Evolutionary conservation across 495 filamentous ascomycete genomes (phyloP), one percentile per base, ranked within the genome.

Genomic region (Aspergillus sclerotiicarbonarius): DNA sequence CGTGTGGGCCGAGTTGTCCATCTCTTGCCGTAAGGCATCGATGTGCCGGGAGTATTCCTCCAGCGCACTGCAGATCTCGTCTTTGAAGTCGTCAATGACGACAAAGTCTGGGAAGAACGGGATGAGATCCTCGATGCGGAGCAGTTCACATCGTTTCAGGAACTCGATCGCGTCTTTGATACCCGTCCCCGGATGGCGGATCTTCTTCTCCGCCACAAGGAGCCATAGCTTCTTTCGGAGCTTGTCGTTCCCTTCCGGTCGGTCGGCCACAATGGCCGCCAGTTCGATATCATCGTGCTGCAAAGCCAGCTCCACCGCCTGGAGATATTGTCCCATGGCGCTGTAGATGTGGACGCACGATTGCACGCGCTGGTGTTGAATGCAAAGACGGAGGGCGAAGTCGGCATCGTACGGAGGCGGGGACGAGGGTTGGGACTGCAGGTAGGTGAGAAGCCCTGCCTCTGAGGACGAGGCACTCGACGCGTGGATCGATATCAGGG

Each of bases 31-130:
- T n/a, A 98, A 75, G 1, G 76, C 79, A 62, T 97, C 93, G 65
- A 98, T 98, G 58, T 90, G 87, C 8, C 89, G 86, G 39, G 84
- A 88, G 73, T 98, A 98, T 25, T 92, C 87, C 71, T 98, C 95
- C 4, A 98, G 79, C 2, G 94, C 94, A 0, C 84, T 79, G 76
- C 94, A 98, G 20, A 98, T 98, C 66, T 98, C 95, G 51, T 96
- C 90, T 69, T 98, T 97, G 79, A 98, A 98, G 72, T 96, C 91
- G 66, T 98, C 94, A 54, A 98, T 97, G 48, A 96, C 88, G n/a
- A 97, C 91, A 62, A 98, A 98, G 67, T 98, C 94, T 0, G 94
- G 95, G 77, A 98, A 98, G 76, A 97, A 96, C 0, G 95, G 94
- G 41, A 98, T 96, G 19, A 98, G 75, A 65, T 98, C 95, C 67